phyloP scores from a whole-genome alignment of 345 rosid genomes.

The Syzygium aqueum region DNA sequence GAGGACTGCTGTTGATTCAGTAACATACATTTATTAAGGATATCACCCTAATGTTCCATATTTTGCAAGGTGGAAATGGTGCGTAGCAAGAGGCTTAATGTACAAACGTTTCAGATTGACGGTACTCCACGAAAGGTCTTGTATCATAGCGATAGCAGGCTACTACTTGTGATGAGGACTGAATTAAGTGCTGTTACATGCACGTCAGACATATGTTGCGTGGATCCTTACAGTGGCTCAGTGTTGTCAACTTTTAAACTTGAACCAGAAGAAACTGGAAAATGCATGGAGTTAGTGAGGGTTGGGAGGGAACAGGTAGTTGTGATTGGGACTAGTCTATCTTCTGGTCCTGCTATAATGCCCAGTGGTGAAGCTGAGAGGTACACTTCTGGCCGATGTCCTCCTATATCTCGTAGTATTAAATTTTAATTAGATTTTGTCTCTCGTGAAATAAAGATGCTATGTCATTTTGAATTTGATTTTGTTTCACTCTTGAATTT shows the following conservation, averaged over 20 bases:
- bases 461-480: not conserved
- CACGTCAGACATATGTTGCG: conserved; percentile 78
- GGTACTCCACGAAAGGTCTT: conserved; percentile 93
- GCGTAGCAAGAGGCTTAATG: conserved; percentile 78
- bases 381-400: conserved; percentile 12
- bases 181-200: conserved; percentile 48
- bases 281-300: conserved; percentile 85
- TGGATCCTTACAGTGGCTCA: conserved; percentile 80
- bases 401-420: not conserved
- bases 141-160: conserved; percentile 82
- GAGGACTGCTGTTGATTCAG: not conserved
- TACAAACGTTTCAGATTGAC: conserved; percentile 87
- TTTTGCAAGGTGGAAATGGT: conserved; percentile 82
- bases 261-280: conserved; percentile 78
- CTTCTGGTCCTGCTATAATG: conserved; percentile 90
- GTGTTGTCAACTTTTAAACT: conserved; percentile 62
- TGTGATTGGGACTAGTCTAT: conserved; percentile 83
- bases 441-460: not conserved
- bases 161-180: conserved; percentile 89
- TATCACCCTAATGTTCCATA: not conserved
- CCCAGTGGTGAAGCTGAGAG: conserved; percentile 99
- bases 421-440: not conserved
- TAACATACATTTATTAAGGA: not conserved
- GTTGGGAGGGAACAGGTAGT: conserved; percentile 78
- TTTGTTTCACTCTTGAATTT: not conserved